Evolutionary conservation across 768 basidiomycete species (phyloP).

Genomic region (Hygrophorus russula): DNA sequence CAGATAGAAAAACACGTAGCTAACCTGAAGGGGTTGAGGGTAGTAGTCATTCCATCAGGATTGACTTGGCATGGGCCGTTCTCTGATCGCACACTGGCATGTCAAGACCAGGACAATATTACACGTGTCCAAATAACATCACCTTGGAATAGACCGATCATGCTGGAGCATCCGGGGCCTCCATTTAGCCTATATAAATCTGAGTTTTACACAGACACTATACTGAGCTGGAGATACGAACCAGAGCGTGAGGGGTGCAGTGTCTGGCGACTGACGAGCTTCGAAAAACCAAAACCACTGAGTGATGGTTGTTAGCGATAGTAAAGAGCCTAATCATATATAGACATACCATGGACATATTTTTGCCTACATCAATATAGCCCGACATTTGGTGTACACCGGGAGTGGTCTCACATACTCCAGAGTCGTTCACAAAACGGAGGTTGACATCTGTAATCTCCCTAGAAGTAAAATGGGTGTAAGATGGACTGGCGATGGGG

Average conservation of each 20-base stretch:
- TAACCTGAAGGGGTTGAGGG: conserved; percentile 53
- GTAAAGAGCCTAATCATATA: background rate
- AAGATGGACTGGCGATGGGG: no score
- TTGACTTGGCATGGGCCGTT: conserved; percentile 56
- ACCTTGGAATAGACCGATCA: conserved; percentile 61
- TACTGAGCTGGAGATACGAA: conserved; percentile 11
- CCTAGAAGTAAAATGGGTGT: conserved; percentile 12
- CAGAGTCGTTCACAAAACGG: conserved; percentile 45
- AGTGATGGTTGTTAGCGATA: no score
- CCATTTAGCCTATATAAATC: conserved; percentile 35
- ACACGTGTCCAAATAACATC: background rate
- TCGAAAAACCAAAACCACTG: conserved; percentile 76
- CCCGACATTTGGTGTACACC: conserved; percentile 50
- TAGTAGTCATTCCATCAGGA: conserved; percentile 38
- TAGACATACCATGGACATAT: conserved; percentile 44
- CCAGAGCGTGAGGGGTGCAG: conserved; percentile 60
- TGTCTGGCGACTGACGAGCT: conserved; percentile 44
- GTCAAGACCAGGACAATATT: background rate
- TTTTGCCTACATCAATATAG: conserved; percentile 44
- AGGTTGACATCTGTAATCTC: conserved; percentile 19
- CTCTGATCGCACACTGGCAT: conserved; percentile 25
- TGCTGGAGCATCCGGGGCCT: conserved; percentile 51
- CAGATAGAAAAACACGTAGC: background rate
- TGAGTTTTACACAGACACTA: background rate
- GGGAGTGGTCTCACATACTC: conserved; percentile 55